Base-by-base conservation (phyloP, 345 rosid species). In the Aegle marmelos region DNA sequence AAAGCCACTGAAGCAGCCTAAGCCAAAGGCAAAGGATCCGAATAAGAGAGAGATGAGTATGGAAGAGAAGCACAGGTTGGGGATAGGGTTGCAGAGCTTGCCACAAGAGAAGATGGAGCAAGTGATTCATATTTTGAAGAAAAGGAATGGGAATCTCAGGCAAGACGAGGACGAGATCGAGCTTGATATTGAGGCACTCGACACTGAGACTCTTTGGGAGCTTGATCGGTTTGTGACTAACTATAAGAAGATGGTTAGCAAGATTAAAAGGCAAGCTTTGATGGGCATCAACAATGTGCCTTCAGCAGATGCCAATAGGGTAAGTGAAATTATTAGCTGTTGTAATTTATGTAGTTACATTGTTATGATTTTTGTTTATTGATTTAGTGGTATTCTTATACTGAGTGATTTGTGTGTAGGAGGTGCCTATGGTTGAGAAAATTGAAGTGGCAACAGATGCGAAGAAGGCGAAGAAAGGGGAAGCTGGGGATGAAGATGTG, bases 111-210 rank as follows among this genome's bases (percentile, higher is more conserved):
- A 93, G 79, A 91, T 91, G 88, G 96, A 89, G 58, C 91, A 91
- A 72, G 89, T 93, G 60, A 87, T 93, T 79, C 91, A 86, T 80
- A 93, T 93, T n/a, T 88, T 93, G 10, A 88, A 77, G 84, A 93
- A 88, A 88, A 88, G 96, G 78, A 89, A 91, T 50, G 88, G 87
- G 69, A 82, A 89, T 85, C 70, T 91, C 50, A 83, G 89, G 77
- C 98, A 91, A 80, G 96, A 93, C 0, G 97, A 94, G 3, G 95
- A 93, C 72, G 97, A 93, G 84, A 93, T 93, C 24, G 97, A 93
- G 83, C 85, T 91, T 5, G 97, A 93, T 62, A 93, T 93, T 2
- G 96, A 91, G 81, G 89, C 94, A 1, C 84, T 93, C 11, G 96
- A 93, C 75, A 90, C 86, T 0, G 98, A 93, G 79, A 93, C 96